A percentile compares a stretch with the other conserved stretches of the same genome.
Evolutionary conservation across 306 rosid species (phyloP).

Genomic region (Vicia sativa): DNA sequence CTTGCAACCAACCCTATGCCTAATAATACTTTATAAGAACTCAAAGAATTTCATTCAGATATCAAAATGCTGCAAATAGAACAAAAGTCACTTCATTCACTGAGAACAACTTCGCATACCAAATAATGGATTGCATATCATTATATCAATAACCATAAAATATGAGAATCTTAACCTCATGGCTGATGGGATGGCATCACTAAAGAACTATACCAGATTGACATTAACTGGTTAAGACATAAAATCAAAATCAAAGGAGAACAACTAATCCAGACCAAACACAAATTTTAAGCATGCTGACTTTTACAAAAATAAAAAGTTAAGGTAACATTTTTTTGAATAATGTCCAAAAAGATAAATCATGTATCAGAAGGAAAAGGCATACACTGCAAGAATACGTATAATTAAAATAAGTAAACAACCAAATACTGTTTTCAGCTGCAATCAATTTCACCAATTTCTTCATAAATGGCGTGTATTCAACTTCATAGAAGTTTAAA

Average conservation of each 20-base stretch:
- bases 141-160: not conserved
- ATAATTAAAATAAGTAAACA: not conserved
- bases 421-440: conserved; percentile 5
- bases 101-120: not conserved
- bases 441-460: not conserved
- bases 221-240: not conserved
- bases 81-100: conserved; percentile 1
- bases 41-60: conserved; percentile 14
- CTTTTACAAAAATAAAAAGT: not conserved
- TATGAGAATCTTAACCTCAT: not conserved
- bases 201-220: not conserved
- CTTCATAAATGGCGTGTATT: no score
- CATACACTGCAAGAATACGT: not conserved
- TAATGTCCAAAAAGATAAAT: conserved; percentile 7
- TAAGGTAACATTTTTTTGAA: not conserved
- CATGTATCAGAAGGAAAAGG: not conserved
- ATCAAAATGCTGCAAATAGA: not conserved
- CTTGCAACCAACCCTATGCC: conserved; percentile 4
- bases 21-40: not conserved
- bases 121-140: not conserved
- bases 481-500: no score
- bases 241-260: not conserved
- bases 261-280: not conserved
- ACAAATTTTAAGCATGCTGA: not conserved
- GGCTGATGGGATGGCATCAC: not conserved